Evolutionary conservation across 2,329 filamentous ascomycete species (phyloP), one percentile per base, ranked within the genome.

Genomic region (Rhinocladiella mackenziei): DNA sequence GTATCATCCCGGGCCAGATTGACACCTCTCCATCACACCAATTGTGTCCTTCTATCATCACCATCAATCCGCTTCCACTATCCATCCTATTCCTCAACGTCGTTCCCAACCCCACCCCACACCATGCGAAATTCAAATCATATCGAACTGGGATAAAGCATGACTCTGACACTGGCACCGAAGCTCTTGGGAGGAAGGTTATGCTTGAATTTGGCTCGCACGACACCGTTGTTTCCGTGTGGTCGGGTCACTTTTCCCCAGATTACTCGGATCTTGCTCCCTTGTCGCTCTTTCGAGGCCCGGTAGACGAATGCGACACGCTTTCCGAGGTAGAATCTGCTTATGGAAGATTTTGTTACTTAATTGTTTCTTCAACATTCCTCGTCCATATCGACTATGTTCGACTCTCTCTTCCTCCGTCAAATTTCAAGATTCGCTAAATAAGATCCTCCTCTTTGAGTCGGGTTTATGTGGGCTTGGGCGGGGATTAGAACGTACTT

Each of bases 301-400:
- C 89, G 88, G 82, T 97, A 98, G 74, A 98, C 89, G 74, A 89
- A 98, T 71, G 92, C 92, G 71, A 97, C 83, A 78, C 89, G 89
- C 86, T 98, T 98, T 76, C 92, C 92, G 60, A 88, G 78, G 79
- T 98, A 98, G 86, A 96, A 96, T 76, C 70, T 74, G 55, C 48
- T 11, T 11, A 37, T 28, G 38, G 22, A 45, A 41, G 43, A 13
- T 36, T 8, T 39, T 40, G 33, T 32, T 42, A 30, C 43, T 34
- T 14, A 23, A 41, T 26, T 35, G 23, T 76, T 79, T 60, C 48
- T 29, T 32, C 31, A 7, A 36, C 23, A 7, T 26, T n/a, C n/a
- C n/a, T n/a, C n/a, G n/a, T n/a, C n/a, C n/a, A n/a, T n/a, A n/a
- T n/a, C n/a, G n/a, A n/a, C n/a, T n/a, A n/a, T n/a, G n/a, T n/a